Evolutionary conservation across 2,329 filamentous ascomycete genomes (phyloP).

Genomic region (Apiospora rasikravindrae): DNA sequence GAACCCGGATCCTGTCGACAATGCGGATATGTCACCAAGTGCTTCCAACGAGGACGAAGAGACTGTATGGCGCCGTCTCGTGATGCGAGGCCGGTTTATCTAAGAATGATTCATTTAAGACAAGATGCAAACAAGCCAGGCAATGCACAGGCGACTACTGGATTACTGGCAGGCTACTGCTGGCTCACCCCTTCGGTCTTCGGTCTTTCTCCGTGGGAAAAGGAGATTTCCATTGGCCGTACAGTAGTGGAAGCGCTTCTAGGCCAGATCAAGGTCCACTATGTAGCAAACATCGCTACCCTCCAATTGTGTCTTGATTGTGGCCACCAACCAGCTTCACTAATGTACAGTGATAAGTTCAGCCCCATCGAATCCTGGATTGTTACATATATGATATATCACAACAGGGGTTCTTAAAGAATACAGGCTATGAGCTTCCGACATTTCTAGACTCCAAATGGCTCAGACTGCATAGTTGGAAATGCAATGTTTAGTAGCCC

Average conservation of each 20-base stretch:
- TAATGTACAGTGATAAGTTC: background rate
- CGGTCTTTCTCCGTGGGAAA: background rate
- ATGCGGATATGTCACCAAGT: constrained; percentile 30
- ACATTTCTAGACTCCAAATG: background rate
- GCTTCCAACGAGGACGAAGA: constrained; percentile 39
- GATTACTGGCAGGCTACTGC: background rate
- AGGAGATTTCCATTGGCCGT: background rate
- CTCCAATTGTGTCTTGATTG: background rate
- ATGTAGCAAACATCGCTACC: background rate
- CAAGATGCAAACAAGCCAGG: background rate
- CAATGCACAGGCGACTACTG: background rate
- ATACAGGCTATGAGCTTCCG: background rate
- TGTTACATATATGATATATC: no score
- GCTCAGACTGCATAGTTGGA: background rate
- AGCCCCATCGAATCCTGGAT: background rate
- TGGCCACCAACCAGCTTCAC: background rate
- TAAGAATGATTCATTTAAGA: constrained; percentile 23
- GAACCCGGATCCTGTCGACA: constrained; percentile 40
- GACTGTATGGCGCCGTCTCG: constrained; percentile 40
- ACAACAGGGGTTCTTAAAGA: no score
- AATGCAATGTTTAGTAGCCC: no score
- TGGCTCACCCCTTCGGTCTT: background rate
- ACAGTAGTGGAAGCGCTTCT: background rate
- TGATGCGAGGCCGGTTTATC: constrained; percentile 40
- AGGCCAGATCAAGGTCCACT: background rate